A percentile compares a stretch with the other conserved stretches of the same genome.
phyloP scores from a whole-genome alignment of 1,284 basidiomycete genomes.

The Bjerkandera adusta region DNA sequence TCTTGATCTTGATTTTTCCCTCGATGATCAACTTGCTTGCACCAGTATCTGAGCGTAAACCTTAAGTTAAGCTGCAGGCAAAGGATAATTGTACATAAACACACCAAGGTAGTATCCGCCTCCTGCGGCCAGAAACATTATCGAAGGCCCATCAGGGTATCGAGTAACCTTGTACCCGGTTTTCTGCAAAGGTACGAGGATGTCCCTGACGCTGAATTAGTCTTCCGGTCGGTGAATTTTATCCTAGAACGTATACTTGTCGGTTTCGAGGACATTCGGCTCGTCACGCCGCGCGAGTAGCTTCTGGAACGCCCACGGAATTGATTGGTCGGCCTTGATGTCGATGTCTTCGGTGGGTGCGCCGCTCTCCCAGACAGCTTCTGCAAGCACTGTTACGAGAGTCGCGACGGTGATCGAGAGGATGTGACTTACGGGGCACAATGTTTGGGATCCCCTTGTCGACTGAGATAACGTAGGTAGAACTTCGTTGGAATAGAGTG shows the following conservation, averaged over 20 bases:
- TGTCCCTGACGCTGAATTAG: no score
- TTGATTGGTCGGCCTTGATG: constrained; percentile 45
- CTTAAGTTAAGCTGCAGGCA: no score
- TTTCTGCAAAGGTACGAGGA: constrained; percentile 52
- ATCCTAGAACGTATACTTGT: no score
- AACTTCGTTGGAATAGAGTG: constrained; percentile 61
- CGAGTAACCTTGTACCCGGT: constrained; percentile 59
- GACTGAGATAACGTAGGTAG: constrained; percentile 60
- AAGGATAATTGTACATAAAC: constrained; percentile 4
- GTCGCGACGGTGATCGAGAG: neutral
- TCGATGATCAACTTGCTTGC: constrained; percentile 64
- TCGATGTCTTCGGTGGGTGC: constrained; percentile 51
- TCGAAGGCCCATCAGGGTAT: constrained; percentile 55
- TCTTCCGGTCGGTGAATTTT: no score
- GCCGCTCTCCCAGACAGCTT: constrained; percentile 49
- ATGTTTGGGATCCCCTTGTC: constrained; percentile 40
- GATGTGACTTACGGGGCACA: constrained; percentile 30
- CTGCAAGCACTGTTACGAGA: constrained; percentile 22
- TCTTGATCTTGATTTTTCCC: constrained; percentile 75
- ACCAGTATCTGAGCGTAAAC: constrained; percentile 47
- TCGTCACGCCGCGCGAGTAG: no score
- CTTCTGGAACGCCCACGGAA: constrained; percentile 43
- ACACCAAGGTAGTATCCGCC: constrained; percentile 45
- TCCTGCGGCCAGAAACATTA: constrained; percentile 42
- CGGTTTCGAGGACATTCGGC: no score